phyloP scores from a whole-genome alignment of 805 yeast genomes.

The Candida corydali region DNA sequence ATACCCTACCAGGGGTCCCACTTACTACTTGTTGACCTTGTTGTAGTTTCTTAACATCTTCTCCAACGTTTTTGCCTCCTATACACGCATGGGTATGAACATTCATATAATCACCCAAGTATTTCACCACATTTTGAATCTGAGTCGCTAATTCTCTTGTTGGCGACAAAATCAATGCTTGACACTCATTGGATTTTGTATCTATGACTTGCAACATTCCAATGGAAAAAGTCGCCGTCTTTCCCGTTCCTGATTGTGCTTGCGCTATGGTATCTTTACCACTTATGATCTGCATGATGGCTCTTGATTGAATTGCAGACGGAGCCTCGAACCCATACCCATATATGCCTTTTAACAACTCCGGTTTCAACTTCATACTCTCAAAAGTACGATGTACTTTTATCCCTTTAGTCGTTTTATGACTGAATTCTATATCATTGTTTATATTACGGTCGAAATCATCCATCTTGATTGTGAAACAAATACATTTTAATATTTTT shows the following conservation, averaged over 20 bases:
- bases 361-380: conserved; percentile 38
- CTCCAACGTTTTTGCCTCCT: conserved; percentile 85
- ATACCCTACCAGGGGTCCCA: conserved; percentile 96
- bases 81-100: conserved; percentile 86
- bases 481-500: neutral
- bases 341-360: conserved; percentile 53
- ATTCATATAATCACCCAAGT: conserved; percentile 85
- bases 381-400: conserved; percentile 47
- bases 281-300: conserved; percentile 88
- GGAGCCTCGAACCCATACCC: conserved; percentile 95
- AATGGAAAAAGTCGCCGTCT: conserved; percentile 96
- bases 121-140: conserved; percentile 81
- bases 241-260: conserved; percentile 99
- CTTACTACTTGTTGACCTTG: conserved; percentile 88
- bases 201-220: conserved; percentile 88
- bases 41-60: conserved; percentile 69
- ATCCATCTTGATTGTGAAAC: conserved; percentile 20
- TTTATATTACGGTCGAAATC: conserved; percentile 61
- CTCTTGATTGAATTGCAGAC: conserved; percentile 96
- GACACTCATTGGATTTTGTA: conserved; percentile 65
- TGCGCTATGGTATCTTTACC: conserved; percentile 97
- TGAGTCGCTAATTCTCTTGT: conserved; percentile 95
- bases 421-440: conserved; percentile 44
- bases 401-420: conserved; percentile 47
- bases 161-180: conserved; percentile 89